phyloP scores from a whole-genome alignment of 495 filamentous ascomycete species.

The Margaritispora aquatica region DNA sequence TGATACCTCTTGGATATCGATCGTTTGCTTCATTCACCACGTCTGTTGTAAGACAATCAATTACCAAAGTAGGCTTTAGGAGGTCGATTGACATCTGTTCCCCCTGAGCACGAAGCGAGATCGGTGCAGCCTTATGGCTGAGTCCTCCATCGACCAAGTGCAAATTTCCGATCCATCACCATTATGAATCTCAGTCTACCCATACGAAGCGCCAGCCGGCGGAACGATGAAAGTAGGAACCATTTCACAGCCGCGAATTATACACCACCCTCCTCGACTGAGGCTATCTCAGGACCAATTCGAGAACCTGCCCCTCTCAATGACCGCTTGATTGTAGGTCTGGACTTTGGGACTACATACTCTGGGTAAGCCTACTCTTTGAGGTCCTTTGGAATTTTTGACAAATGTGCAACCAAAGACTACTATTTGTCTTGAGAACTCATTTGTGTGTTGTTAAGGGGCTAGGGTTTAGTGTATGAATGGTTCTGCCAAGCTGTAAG shows the following conservation, averaged over 20 bases:
- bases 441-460: too few species aligned
- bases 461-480: too few species aligned
- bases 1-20: not conserved
- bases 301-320: conserved; percentile 38
- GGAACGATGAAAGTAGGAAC: conserved; percentile 46
- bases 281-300: conserved; percentile 49
- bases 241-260: conserved; percentile 39
- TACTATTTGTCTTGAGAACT: not conserved
- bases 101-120: not conserved
- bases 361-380: conserved; percentile 46
- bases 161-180: conserved; percentile 1
- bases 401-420: too few species aligned
- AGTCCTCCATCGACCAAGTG: not conserved
- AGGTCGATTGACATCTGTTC: not conserved
- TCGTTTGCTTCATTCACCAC: not conserved
- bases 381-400: too few species aligned
- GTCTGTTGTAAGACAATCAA: not conserved
- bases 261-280: conserved; percentile 42
- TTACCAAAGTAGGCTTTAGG: not conserved
- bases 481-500: too few species aligned
- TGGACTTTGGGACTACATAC: conserved; percentile 68
- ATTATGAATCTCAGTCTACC: conserved; percentile 44
- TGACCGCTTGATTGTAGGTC: conserved; percentile 56
- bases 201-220: conserved; percentile 32
- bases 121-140: conserved; percentile 13